Evolutionary conservation across 805 yeast species (phyloP), one percentile per base, ranked within the genome.

Genomic region (Myxozyma neotropica): DNA sequence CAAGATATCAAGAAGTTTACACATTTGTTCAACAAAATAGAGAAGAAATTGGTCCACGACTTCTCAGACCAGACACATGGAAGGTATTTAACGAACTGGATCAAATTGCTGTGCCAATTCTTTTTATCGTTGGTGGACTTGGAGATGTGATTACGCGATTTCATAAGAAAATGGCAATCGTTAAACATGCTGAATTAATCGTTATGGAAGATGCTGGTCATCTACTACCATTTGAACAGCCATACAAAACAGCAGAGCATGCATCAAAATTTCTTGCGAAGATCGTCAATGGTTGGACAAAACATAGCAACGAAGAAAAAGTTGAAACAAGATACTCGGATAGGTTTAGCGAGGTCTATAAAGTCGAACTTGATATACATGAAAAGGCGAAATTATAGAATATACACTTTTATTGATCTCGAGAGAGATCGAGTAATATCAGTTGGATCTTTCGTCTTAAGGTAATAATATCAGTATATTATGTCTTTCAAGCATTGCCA

Each of bases 1-100:
- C 61, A 3, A 52, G 43, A 38, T 50, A 53, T n/a, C 63, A 64
- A 13, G 69, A 66, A 43, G 53, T 59, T 4, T 45, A 38, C 27
- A 31, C 52, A 35, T 66, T 55, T 45, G 48, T 49, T 12, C 58
- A 27, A 23, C 50, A 31, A 27, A 35, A 36, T 15, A 31, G 13
- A 13, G 53, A 54, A 26, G 27, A 19, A 19, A 7, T 17, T 12
- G 29, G 51, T 6, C 15, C n/a, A 8, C 39, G 46, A 38, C 51
- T 39, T 23, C 42, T 29, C 31, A 29, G 55, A 19, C 55, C 48
- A 17, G 55, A 53, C 19, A 15, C 57, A 4, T 36, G 17, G 31
- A 23, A 26, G 2, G 52, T 50, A 4, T 56, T 29, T 23, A 38
- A 50, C 23, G 43, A 52, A n/a, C 47, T 57, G 13, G 29, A 29